Conservation (phyloP, 257 asterid genomes). For the Solanum dulcamara region DNA sequence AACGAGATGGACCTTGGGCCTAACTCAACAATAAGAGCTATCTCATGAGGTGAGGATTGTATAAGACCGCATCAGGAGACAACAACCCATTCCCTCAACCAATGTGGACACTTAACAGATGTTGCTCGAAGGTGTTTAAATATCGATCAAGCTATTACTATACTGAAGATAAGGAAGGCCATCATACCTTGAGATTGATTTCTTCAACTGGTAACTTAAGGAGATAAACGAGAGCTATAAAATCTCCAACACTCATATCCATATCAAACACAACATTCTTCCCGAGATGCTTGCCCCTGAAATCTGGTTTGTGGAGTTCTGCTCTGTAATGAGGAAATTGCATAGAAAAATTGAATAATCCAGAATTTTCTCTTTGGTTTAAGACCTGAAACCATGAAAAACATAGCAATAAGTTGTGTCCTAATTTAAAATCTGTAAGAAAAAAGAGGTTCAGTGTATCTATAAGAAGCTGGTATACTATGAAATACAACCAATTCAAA, state of each 20-base stretch:
- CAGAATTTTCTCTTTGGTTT: constrained; percentile 39
- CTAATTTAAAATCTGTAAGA: background rate
- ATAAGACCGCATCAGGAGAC: background rate
- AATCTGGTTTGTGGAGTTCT: constrained; percentile 40
- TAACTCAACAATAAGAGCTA: background rate
- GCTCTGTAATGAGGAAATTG: constrained; percentile 48
- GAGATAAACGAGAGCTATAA: constrained; percentile 72
- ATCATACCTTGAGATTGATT: constrained; percentile 60
- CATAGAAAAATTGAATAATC: constrained; percentile 52
- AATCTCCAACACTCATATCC: constrained; percentile 96
- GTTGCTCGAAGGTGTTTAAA: background rate
- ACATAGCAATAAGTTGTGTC: background rate
- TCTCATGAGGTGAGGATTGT: background rate
- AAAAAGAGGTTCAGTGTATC: background rate
- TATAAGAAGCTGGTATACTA: background rate
- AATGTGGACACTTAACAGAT: background rate
- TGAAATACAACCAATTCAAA: background rate
- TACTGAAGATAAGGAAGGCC: background rate
- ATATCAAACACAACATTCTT: constrained; percentile 69
- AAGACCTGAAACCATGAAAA: constrained; percentile 42
- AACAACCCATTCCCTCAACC: background rate
- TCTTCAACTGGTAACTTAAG: constrained; percentile 60
- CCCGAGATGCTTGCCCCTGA: constrained; percentile 37
- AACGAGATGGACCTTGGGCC: background rate
- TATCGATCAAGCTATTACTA: background rate